Base-by-base conservation (phyloP, 441 rosid genomes). In the Rhodomyrtus psidioides region DNA sequence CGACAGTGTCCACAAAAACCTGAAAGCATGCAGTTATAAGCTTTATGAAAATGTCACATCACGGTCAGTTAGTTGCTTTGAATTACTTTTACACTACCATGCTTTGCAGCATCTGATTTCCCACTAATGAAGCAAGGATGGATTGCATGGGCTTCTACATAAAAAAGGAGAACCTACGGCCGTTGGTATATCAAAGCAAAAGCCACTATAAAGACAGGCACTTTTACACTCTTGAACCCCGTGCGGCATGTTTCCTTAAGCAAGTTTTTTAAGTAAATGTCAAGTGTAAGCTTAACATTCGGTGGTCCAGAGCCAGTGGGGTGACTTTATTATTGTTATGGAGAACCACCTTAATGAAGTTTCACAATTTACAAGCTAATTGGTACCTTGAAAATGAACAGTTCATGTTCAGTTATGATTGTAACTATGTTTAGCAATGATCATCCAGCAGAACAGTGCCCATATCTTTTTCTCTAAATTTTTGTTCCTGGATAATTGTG, bases 1-100 rank as follows among this genome's bases (percentile, higher is more conserved):
- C 99, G 17, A 96, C 99, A 0, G 98, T 97, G 89, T 97, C 99
- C 60, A 97, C 92, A 91, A 90, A 97, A 89, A 93, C 97, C 99
- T 97, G 90, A 87, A 90, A 60, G 44, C 28, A 86, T 81, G 85
- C 62, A 84, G 79, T 59, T 23, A 85, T 44, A 28, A 28, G 65
- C 83, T 74, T 34, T 65, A 54, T 39, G 82, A 82, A 56, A 75
- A 44, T 8, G 39, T 24, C 28, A 12, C 62, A 19, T 58, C 23
- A 17, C 4, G 26, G 34, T 75, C 70, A 27, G 14, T 57, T 27
- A 7, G 60, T 53, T 54, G 24, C 49, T 23, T 12, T 55, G 14
- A 81, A 28, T 24, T 58, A 53, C 59, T 34, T 65, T 34, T 65
- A 34, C 23, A 23, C 79, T 5, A 19, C 26, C n/a, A 1, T 10